These are phyloP conservation scores for Uromyces viciae-fabae DNA, from an alignment of 1,284 basidiomycete species.

Conservation along the genomic window DNA sequence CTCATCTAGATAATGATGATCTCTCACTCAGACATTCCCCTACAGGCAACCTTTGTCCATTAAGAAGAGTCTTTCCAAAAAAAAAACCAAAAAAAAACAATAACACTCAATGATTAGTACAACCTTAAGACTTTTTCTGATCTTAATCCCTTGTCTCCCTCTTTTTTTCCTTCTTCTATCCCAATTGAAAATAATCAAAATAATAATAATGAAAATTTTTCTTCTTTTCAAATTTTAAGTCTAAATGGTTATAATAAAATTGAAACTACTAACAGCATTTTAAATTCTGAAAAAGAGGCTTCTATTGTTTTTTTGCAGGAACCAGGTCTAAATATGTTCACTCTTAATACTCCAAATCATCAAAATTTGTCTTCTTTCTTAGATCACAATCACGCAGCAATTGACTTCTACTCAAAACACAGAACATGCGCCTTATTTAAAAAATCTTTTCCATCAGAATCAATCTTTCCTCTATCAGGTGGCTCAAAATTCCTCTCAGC, in stretches of 20 bases:
- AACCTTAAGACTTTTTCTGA: too few species aligned
- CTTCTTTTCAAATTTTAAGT: neutral
- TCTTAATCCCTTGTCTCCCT: too few species aligned
- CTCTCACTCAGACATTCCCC: neutral
- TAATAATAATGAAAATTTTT: neutral
- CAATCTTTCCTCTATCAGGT: neutral
- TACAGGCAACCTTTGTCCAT: too few species aligned
- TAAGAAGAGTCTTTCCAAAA: too few species aligned
- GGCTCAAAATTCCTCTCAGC: neutral
- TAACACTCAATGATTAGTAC: too few species aligned
- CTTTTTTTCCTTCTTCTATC: too few species aligned
- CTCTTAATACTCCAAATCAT: neutral
- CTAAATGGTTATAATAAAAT: neutral
- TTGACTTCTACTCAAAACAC: neutral
- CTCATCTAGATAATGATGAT: neutral
- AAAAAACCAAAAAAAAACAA: too few species aligned
- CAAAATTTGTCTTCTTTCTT: neutral
- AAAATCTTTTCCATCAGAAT: neutral
- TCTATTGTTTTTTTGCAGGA: neutral
- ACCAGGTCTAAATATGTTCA: neutral
- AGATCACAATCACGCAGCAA: neutral
- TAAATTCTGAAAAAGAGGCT: neutral
- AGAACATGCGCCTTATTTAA: neutral
- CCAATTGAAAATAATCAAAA: too few species aligned
- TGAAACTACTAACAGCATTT: neutral